Conservation (phyloP, 2,329 filamentous ascomycete species). For the Pseudogymnoascus sp. region DNA sequence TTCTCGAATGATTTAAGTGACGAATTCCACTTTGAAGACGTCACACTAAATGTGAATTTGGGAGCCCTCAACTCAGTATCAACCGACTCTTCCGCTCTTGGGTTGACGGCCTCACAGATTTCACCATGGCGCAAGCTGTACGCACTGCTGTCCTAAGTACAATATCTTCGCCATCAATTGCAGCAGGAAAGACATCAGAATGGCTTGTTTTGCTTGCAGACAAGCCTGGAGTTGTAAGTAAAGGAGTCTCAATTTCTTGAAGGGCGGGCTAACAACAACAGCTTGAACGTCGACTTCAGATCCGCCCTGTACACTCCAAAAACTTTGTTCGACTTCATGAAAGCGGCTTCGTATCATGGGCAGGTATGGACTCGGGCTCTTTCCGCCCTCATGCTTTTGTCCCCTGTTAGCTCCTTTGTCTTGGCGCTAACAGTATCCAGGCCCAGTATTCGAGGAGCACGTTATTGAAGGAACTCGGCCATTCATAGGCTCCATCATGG, state of each 20-base stretch:
- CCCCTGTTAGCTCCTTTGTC: no score
- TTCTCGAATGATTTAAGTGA: no score
- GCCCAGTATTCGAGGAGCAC: neutral
- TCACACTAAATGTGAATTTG: neutral
- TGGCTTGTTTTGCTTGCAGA: neutral
- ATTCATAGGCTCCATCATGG: constrained; percentile 63
- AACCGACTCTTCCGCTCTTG: neutral
- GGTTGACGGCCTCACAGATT: neutral
- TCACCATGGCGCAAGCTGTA: neutral
- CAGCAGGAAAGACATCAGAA: neutral
- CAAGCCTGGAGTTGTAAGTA: neutral
- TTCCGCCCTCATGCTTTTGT: no score
- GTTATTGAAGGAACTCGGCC: neutral
- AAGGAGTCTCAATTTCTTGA: neutral
- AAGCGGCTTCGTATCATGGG: neutral
- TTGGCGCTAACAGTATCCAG: neutral
- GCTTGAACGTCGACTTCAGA: neutral
- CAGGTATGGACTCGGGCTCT: neutral
- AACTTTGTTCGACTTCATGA: neutral
- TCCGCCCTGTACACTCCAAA: neutral
- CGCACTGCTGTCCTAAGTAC: neutral
- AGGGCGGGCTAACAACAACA: neutral
- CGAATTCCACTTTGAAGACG: no score
- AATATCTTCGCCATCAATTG: neutral
- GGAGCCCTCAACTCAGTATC: neutral